Conservation (phyloP, 179 eudicot species). For the Silene coronaria region DNA sequence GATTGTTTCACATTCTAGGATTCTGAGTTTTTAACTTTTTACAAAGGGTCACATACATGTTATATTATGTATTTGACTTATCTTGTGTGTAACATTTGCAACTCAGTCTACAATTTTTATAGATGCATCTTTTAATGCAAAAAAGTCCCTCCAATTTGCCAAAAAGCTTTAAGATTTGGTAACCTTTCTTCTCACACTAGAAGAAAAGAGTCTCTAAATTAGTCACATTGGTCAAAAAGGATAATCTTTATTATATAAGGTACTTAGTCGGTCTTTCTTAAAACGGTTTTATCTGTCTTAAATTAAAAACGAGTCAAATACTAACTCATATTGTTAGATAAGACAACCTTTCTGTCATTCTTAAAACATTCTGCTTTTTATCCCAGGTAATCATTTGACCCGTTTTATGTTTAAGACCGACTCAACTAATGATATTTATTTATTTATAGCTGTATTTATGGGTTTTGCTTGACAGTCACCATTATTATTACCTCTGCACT, state of each 20-base stretch:
- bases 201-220: constrained; percentile 5
- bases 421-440: too few species aligned
- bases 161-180: constrained; percentile 43
- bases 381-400: too few species aligned
- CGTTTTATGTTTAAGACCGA: too few species aligned
- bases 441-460: constrained; percentile 17
- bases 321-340: too few species aligned
- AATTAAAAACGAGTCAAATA: too few species aligned
- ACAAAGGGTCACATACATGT: constrained; percentile 3
- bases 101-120: background rate
- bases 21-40: constrained; percentile 20
- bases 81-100: constrained; percentile 4
- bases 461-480: constrained; percentile 9
- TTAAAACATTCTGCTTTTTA: too few species aligned
- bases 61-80: constrained; percentile 1
- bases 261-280: too few species aligned
- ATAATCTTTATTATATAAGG: constrained; percentile 17
- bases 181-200: constrained; percentile 23
- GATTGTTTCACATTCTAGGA: constrained; percentile 39
- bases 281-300: too few species aligned
- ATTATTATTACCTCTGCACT: constrained; percentile 17
- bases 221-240: constrained; percentile 32
- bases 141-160: constrained; percentile 39
- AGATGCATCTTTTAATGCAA: constrained; percentile 54
- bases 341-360: too few species aligned